These are phyloP conservation scores for Aspergillus carbonarius DNA, from an alignment of 2,329 filamentous ascomycete species.

Conservation along the genomic window DNA sequence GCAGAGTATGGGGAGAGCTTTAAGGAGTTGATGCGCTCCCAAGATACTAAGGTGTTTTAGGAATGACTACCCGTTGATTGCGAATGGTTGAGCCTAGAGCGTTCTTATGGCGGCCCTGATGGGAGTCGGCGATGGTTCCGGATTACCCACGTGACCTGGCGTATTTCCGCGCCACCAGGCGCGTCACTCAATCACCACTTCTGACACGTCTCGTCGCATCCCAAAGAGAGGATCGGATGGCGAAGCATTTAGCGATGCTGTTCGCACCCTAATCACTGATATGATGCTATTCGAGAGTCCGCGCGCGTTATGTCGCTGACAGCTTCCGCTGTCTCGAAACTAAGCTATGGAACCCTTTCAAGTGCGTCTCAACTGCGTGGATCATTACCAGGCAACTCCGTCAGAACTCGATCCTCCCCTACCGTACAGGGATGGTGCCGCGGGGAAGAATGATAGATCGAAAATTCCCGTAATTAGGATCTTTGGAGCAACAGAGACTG, in stretches of 20 bases:
- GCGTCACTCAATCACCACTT: conserved; percentile 12
- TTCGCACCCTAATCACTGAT: background rate
- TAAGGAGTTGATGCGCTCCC: background rate
- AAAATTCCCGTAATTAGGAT: conserved; percentile 83
- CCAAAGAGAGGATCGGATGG: background rate
- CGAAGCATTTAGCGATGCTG: conserved; percentile 1
- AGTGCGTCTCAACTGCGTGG: conserved; percentile 91
- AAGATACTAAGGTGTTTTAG: background rate
- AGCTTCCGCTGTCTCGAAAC: conserved; percentile 19
- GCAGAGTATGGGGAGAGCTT: conserved; percentile 1
- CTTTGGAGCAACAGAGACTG: conserved; percentile 90
- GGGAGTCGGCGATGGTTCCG: conserved; percentile 7
- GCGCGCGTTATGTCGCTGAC: conserved; percentile 26
- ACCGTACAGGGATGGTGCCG: conserved; percentile 61
- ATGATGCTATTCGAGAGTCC: conserved; percentile 6
- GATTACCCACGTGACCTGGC: conserved; percentile 29
- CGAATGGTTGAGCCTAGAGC: background rate
- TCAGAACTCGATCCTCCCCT: conserved; percentile 79
- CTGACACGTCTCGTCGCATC: conserved; percentile 1
- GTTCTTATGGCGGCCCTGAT: background rate
- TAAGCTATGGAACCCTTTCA: conserved; percentile 71
- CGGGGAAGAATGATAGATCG: conserved; percentile 62
- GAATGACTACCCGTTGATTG: background rate
- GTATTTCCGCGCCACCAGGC: conserved; percentile 25
- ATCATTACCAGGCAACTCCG: conserved; percentile 82